Evolutionary conservation across 345 rosid species (phyloP).

Genomic region (Eucalyptus albens): DNA sequence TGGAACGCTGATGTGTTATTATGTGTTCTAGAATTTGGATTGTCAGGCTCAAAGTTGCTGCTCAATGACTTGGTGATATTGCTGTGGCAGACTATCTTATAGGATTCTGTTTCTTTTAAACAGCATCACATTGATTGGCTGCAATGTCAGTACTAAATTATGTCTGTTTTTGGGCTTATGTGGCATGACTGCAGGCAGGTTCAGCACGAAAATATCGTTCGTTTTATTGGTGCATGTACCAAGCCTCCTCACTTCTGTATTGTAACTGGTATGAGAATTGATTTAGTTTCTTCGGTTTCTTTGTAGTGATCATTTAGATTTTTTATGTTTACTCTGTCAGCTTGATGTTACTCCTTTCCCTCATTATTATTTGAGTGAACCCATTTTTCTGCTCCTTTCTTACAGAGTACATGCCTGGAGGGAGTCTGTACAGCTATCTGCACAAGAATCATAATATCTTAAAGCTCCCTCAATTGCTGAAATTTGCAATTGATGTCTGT

Average conservation of each 20-base stretch:
- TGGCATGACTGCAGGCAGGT: slow-evolving; percentile 38
- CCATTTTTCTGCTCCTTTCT: neutral
- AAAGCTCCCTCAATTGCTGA: slow-evolving; percentile 40
- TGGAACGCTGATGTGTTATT: neutral
- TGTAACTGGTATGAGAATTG: slow-evolving; percentile 39
- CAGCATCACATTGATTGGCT: neutral
- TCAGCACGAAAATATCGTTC: slow-evolving; percentile 50
- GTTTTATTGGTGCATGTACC: slow-evolving; percentile 62
- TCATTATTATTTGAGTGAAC: neutral
- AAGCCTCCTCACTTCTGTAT: slow-evolving; percentile 48
- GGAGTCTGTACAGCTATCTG: slow-evolving; percentile 61
- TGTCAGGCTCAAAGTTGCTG: neutral
- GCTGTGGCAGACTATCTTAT: neutral
- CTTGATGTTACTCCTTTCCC: neutral
- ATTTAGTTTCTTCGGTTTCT: neutral
- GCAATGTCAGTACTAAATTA: neutral
- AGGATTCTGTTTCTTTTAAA: neutral
- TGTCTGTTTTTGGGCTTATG: neutral
- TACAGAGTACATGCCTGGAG: slow-evolving; percentile 78
- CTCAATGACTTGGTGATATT: neutral
- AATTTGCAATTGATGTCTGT: slow-evolving; percentile 61
- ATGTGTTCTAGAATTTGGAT: neutral
- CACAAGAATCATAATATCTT: slow-evolving; percentile 39
- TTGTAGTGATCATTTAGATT: neutral
- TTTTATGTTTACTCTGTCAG: neutral